phyloP scores from a whole-genome alignment of 2,329 filamentous ascomycete species.

The Gaeumannomyces tritici region DNA sequence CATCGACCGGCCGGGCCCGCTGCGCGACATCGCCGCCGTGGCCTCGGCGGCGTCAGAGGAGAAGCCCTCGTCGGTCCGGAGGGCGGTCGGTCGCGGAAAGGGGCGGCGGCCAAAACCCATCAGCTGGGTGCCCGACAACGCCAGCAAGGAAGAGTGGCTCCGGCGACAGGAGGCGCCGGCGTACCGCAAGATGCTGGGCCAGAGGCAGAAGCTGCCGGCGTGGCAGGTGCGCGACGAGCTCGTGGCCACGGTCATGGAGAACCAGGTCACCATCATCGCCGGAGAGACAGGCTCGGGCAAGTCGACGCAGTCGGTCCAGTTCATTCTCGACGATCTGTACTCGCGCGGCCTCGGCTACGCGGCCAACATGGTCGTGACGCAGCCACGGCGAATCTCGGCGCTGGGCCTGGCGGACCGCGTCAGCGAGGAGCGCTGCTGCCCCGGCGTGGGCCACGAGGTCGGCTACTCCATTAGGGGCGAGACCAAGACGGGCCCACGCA shows the following conservation, averaged over 20 bases:
- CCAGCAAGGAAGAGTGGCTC: conserved; percentile 60
- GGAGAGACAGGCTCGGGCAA: conserved; percentile 97
- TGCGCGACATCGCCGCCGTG: conserved; percentile 76
- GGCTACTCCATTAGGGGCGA: conserved; percentile 90
- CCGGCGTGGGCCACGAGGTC: conserved; percentile 73
- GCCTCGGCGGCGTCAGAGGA: conserved; percentile 56
- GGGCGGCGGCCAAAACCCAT: conserved; percentile 48
- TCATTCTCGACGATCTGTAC: conserved; percentile 87
- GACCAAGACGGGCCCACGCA: conserved; percentile 61
- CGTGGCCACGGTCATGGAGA: conserved; percentile 60
- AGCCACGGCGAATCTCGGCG: conserved; percentile 88
- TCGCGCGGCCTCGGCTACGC: conserved; percentile 61
- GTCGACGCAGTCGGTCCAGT: conserved; percentile 93
- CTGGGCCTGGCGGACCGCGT: conserved; percentile 90
- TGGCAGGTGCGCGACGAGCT: conserved; percentile 77
- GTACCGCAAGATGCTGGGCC: conserved; percentile 65
- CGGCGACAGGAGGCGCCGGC: conserved; percentile 53
- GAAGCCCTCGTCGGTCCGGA: conserved; percentile 17
- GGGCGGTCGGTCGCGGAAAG: conserved; percentile 19
- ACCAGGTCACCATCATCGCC: conserved; percentile 92
- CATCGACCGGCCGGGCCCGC: conserved; percentile 71
- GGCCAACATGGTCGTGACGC: conserved; percentile 90
- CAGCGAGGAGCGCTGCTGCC: conserved; percentile 73
- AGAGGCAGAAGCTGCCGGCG: conserved; percentile 69
- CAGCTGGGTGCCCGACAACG: conserved; percentile 49